Base-by-base conservation (phyloP, 1,139 yeast species). In the Meyerozyma elateridarum region DNA sequence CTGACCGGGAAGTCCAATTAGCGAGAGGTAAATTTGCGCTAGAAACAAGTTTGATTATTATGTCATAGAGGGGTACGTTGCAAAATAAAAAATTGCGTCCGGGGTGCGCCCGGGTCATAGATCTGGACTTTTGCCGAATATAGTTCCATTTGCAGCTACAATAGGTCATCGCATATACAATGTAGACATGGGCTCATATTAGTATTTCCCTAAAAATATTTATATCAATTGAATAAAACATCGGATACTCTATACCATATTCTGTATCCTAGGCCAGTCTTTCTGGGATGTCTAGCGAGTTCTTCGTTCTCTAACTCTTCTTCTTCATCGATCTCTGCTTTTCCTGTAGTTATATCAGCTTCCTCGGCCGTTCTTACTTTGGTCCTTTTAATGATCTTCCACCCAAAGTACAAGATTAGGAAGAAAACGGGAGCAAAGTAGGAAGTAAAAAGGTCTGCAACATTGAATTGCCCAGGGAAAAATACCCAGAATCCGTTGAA, bases 401-500 rank as follows among this genome's bases (percentile, higher is more conserved):
- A 64, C 35, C 56, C 56, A 4, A 56, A 30, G 34, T 41, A 62
- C 18, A 56, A 48, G 2, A 34, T 30, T 8, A 53, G 26, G 29
- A 51, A 51, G 36, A 64, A 52, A 1, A 59, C 64, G 1, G 66
- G 69, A 9, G 68, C 68, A 49, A 63, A 63, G 44, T 64, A 63
- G 6, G 64, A 52, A 2, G 70, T 62, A 45, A 64, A 62, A 32
- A 63, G 51, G 42, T 61, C 53, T 6, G 65, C 55, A 18, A 52
- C 66, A 2, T 58, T 38, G 31, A 61, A 58, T 29, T 58, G 48
- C 11, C 64, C 63, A 1, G 69, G 69, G 55, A 64, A 63, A 34
- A 64, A 64, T 7, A 63, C 48, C 67, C 66, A 59, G 46, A 63
- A 64, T 5, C 70, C 70, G 36, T 63, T 63, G 51, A 61, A 64